These are phyloP conservation scores for Antrodiella citrinella DNA, from an alignment of 768 basidiomycete genomes.

Conservation along the genomic window DNA sequence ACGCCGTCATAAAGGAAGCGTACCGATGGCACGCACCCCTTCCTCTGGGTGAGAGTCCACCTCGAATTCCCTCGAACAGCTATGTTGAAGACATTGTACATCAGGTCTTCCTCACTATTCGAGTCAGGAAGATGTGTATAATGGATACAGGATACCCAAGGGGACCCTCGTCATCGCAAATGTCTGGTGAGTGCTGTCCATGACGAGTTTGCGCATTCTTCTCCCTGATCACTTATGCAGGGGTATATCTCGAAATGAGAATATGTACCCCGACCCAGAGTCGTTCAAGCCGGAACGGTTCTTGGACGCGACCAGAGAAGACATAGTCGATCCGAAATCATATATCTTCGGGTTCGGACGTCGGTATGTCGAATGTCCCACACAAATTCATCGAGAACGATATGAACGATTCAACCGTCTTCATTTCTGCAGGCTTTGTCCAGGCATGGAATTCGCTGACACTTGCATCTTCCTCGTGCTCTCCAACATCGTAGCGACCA, in stretches of 20 bases:
- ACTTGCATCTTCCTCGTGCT: slow-evolving; percentile 35
- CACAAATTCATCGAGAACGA: neutral
- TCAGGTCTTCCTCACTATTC: slow-evolving; percentile 11
- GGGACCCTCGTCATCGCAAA: slow-evolving; percentile 1
- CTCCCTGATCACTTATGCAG: slow-evolving; percentile 2
- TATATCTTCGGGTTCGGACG: slow-evolving; percentile 50
- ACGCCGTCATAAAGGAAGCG: slow-evolving; percentile 19
- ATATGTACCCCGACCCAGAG: slow-evolving; percentile 26
- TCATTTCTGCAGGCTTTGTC: slow-evolving; percentile 40
- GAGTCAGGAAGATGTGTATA: slow-evolving; percentile 13
- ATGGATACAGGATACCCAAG: slow-evolving; percentile 16
- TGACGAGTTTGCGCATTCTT: neutral
- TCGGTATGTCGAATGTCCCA: slow-evolving; percentile 6
- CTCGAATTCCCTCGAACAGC: neutral
- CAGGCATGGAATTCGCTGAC: slow-evolving; percentile 44
- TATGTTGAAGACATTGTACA: neutral
- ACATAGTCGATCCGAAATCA: slow-evolving; percentile 16
- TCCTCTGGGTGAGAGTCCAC: neutral
- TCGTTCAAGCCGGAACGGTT: slow-evolving; percentile 17
- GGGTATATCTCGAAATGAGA: slow-evolving; percentile 14
- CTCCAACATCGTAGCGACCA: slow-evolving; percentile 33
- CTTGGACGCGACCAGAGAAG: slow-evolving; percentile 17
- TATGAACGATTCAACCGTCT: too few relatives aligned
- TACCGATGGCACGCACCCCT: slow-evolving; percentile 11
- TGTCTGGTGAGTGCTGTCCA: neutral